Evolutionary conservation across 495 filamentous ascomycete genomes (phyloP), one percentile per base, ranked within the genome.

Genomic region (Hypoxylon cercidicola): DNA sequence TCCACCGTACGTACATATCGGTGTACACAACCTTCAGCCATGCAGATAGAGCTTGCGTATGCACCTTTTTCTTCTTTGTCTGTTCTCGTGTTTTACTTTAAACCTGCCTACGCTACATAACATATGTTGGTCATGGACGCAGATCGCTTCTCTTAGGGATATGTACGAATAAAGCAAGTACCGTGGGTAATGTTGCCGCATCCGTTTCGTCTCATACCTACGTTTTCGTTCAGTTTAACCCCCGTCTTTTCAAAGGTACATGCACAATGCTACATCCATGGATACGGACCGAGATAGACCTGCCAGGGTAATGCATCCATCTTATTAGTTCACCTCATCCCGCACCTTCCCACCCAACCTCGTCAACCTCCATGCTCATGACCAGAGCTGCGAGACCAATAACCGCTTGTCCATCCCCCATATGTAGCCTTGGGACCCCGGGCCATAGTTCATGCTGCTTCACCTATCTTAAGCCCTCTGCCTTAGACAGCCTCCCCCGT

Each of bases 161-260:
- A 51, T 46, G 21, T 43, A 45, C 45, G 59, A 58, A 68, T 68
- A 62, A 68, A 68, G 64, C 59, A 58, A 58, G 11, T 19, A 54
- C 48, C 47, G 44, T 23, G 44, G 5, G 23, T 62, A 44, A 68
- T 59, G 44, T 44, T 53, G 43, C 59, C 55, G 64, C 58, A 54
- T 67, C 55, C 64, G 58, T 67, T 67, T 51, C 40, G 35, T 19
- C 23, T 53, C 28, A 32, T 50, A 50, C 28, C 32, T 50, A 50
- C 18, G 18, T 55, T 55, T 37, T 62, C 57, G 45, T 37, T 60
- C 52, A 62, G 56, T 57, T 43, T 39, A 52, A 11, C 32, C 44
- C 37, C 37, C 37, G 25, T 47, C 32, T 49, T 15, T 11, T 47
- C 40, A 16, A 53, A 21, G 41, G 49, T 60, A 53, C 47, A 44